A percentile compares a stretch with the other conserved stretches of the same genome.
These are phyloP conservation scores for Lepidium didymum DNA, from an alignment of 345 rosid species.

Conservation along the genomic window DNA sequence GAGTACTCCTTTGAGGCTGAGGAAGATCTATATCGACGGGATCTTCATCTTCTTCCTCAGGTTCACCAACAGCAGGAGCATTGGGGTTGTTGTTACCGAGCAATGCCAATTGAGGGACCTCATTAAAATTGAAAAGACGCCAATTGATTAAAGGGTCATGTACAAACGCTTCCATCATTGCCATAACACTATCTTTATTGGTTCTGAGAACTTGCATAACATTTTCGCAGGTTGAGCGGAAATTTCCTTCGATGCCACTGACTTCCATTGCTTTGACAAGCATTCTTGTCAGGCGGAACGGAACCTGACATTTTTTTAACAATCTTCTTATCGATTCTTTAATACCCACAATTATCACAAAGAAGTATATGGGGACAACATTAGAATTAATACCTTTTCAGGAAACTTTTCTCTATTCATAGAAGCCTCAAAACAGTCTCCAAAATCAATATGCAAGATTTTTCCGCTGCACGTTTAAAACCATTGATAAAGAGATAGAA, in stretches of 20 bases:
- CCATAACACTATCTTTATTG: constrained; percentile 91
- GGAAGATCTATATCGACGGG: constrained; percentile 56
- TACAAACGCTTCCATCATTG: constrained; percentile 99
- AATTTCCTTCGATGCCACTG: constrained; percentile 95
- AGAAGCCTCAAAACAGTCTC: constrained; percentile 98
- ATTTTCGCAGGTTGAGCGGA: constrained; percentile 89
- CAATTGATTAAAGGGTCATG: constrained; percentile 98
- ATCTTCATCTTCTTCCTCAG: constrained; percentile 49
- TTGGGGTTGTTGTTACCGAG: constrained; percentile 50
- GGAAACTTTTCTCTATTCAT: constrained; percentile 99
- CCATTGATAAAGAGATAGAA: not conserved
- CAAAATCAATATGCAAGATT: constrained; percentile 97
- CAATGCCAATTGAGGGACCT: constrained; percentile 87
- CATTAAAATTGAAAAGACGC: constrained; percentile 97
- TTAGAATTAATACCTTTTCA: constrained; percentile 53
- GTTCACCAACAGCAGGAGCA: constrained; percentile 46
- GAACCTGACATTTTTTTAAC: constrained; percentile 45
- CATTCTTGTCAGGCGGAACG: constrained; percentile 98
- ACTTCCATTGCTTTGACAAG: constrained; percentile 99
- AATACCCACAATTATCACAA: not conserved
- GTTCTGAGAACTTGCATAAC: constrained; percentile 95
- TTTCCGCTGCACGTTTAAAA: constrained; percentile 63
- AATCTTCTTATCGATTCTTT: not conserved
- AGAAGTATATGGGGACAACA: not conserved
- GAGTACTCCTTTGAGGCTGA: constrained; percentile 89